Evolutionary conservation across 2,329 filamentous ascomycete species (phyloP), one percentile per base, ranked within the genome.

Genomic region (Epichloe gansuensis): DNA sequence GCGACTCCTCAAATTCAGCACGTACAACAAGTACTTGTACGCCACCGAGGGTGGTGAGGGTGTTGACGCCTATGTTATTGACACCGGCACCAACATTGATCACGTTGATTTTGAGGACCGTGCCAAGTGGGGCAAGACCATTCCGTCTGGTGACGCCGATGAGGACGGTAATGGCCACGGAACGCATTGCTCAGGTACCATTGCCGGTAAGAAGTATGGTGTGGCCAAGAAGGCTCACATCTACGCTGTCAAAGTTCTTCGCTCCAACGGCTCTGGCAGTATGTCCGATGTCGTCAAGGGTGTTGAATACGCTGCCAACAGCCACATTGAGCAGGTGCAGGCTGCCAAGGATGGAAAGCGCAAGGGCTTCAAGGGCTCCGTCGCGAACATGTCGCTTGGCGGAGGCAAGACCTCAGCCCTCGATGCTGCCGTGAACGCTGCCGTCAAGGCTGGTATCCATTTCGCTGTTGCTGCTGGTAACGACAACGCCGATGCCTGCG

Each of bases 251-350:
- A 98, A 98, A 85, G 93, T 98, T 42, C 86, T 98, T 62, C 83
- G 86, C 69, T 96, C 91, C 63, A 98, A 95, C 72, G 93, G 93
- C 64, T 96, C 91, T 48, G 93, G 93, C 64, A 91, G 89, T 69
- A 98, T 98, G 94, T 91, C 91, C 54, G 93, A 98, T 67, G 93
- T 98, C 62, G 89, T 98, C 67, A 95, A 95, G 77, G 93, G 93
- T 70, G 93, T 98, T 58, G 91, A 98, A 75, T 97, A 82, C 75
- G 93, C 93, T 64, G 91, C 89, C 61, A 80, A 83, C 65, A 74
- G 81, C 61, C 94, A 98, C 74, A 65, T 80, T 49, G 80, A 88
- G 69, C 81, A 91, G 69, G 81, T 85, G 62, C 80, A 85, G 70
- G 75, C 75, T 56, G 88, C 88, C 64, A 94, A 95, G 85, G 78